Evolutionary conservation across 768 basidiomycete species (phyloP), one percentile per base, ranked within the genome.

Genomic region (Saitozyma podzolica): DNA sequence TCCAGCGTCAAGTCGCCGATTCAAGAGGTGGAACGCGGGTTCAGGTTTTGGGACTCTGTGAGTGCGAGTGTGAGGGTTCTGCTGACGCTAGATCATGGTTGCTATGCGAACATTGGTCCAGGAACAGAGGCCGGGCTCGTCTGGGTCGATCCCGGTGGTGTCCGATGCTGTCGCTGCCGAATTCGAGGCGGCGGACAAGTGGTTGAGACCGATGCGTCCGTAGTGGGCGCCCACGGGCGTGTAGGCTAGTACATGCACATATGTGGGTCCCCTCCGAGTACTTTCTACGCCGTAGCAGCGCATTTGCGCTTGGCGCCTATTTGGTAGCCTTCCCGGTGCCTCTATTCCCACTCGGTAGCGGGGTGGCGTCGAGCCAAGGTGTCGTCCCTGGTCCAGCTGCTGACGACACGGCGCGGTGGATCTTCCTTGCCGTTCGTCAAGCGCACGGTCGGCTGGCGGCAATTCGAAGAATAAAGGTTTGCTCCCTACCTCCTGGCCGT

Each of bases 21-120:
- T 81, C 82, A 82, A 64, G 95, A 98, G 83, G 89, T 99, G 62
- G 92, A 96, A 80, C 83, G 95, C 54, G 95, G 95, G 7, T 97
- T 99, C 84, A 84, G 95, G 74, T 99, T 98, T 84, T 99, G 95
- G 95, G 92, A 97, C 78, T 85, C 94, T 80, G 94, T 96, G 76
- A 82, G 92, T 86, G 45, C 37, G 43, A 54, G 50, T 8, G 13
- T 62, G 58, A 40, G 40, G 69, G 50, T 53, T 61, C 47, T 29
- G 65, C 50, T 60, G 49, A 56, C 13, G 20, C 14, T 54, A 78
- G 79, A 63, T 80, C 43, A 77, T 96, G 80, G 85, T 86, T 60
- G 92, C 92, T 79, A 91, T 97, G 85, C 84, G 92, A 80, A 88
- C 90, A 72, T 83, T 98, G 79, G 89, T 90, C 79, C 69, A 74